These are phyloP conservation scores for Ascochyta pisi DNA, from an alignment of 2,329 filamentous ascomycete species.

Conservation along the genomic window DNA sequence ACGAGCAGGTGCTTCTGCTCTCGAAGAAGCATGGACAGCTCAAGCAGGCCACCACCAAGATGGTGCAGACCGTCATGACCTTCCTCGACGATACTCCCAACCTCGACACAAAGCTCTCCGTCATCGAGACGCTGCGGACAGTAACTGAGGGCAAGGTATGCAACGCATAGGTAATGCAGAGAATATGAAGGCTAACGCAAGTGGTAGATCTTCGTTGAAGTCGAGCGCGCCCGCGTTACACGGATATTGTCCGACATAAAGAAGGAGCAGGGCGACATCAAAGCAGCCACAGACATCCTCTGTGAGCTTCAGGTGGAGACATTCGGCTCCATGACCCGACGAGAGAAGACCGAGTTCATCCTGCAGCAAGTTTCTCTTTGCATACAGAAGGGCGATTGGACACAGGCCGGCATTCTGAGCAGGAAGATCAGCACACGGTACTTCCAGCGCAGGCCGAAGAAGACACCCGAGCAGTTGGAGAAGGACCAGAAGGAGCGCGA, in stretches of 20 bases:
- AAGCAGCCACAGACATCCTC: slow-evolving; percentile 87
- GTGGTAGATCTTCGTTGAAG: slow-evolving; percentile 90
- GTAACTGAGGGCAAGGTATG: slow-evolving; percentile 93
- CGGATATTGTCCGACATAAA: slow-evolving; percentile 97
- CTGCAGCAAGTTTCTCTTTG: slow-evolving; percentile 92
- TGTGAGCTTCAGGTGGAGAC: slow-evolving; percentile 99
- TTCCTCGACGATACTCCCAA: slow-evolving; percentile 88
- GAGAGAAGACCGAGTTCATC: slow-evolving; percentile 99
- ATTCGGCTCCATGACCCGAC: slow-evolving; percentile 95
- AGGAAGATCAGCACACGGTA: slow-evolving; percentile 98
- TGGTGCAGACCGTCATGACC: slow-evolving; percentile 95
- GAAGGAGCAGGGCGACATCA: slow-evolving; percentile 91
- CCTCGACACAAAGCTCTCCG: slow-evolving; percentile 84
- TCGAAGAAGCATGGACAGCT: slow-evolving; percentile 99
- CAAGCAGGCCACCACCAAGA: slow-evolving; percentile 98
- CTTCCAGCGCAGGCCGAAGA: slow-evolving; percentile 87
- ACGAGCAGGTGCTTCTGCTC: slow-evolving; percentile 92
- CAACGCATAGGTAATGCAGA: not conserved
- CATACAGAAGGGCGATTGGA: slow-evolving; percentile 96
- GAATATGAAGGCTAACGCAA: slow-evolving; percentile 26
- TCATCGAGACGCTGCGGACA: slow-evolving; percentile 93
- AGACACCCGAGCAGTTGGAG: slow-evolving; percentile 85
- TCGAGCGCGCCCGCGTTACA: slow-evolving; percentile 94
- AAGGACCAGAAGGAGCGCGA: slow-evolving; percentile 87
- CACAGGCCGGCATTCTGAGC: slow-evolving; percentile 88